A percentile compares a stretch with the other conserved stretches of the same genome.
phyloP scores from a whole-genome alignment of 768 basidiomycete species.

The Nidula microcarpa region DNA sequence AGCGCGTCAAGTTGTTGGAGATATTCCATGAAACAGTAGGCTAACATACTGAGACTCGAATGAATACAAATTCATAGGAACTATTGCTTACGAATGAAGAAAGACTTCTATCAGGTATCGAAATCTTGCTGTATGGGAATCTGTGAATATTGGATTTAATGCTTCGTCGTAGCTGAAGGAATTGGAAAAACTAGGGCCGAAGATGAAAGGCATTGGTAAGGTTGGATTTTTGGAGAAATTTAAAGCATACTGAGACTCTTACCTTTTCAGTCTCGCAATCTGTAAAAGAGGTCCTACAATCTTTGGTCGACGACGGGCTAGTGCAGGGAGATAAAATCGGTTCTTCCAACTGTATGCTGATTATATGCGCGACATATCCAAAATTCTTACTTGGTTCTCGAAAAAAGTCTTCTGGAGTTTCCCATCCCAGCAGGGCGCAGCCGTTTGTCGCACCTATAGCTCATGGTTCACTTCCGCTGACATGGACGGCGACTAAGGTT shows the following conservation, averaged over 20 bases:
- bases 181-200: constrained; percentile 84
- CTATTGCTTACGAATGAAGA: too few relatives aligned
- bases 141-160: neutral
- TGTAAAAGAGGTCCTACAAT: constrained; percentile 89
- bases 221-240: neutral
- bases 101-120: constrained; percentile 74
- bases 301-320: constrained; percentile 81
- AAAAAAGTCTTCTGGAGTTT: constrained; percentile 90
- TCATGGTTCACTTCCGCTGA: too few relatives aligned
- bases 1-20: constrained; percentile 83
- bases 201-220: constrained; percentile 87
- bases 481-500: too few relatives aligned
- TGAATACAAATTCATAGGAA: too few relatives aligned
- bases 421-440: constrained; percentile 81
- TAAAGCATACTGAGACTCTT: neutral
- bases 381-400: too few relatives aligned
- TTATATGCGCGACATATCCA: too few relatives aligned
- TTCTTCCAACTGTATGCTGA: constrained; percentile 89
- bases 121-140: neutral
- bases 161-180: constrained; percentile 70
- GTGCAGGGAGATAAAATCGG: constrained; percentile 92
- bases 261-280: constrained; percentile 71
- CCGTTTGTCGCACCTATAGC: too few relatives aligned
- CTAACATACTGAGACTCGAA: too few relatives aligned
- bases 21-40: constrained; percentile 91